Base-by-base conservation (phyloP, 495 filamentous ascomycete species). In the Penicillium desertorum region DNA sequence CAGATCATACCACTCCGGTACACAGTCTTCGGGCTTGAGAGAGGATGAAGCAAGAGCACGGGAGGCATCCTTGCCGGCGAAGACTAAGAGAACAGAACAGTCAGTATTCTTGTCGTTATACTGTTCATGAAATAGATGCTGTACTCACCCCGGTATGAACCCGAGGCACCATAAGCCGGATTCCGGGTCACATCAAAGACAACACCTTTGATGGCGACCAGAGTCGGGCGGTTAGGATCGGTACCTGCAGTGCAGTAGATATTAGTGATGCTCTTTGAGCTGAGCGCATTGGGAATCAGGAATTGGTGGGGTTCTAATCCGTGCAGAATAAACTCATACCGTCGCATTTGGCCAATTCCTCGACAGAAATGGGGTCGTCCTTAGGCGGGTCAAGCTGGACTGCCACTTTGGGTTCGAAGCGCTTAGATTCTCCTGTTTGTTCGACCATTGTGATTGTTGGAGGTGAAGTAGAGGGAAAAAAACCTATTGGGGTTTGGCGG, bases 141-240 rank as follows among this genome's bases (percentile, higher is more conserved):
- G 11, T 9, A 68, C 81, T 54, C 78, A 97, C 94, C 89, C 60
- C 89, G 82, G 71, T 98, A 98, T 55, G 86, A 79, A 20, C 90
- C 92, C 7, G 83, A 83, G n/a, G 86, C 82, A n/a, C 83, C 81
- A 66, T 99, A 99, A 30, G 88, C 84, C 34, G 83, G 80, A 68
- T 97, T 98, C 20, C 84, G 88, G 48, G 81, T 89, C 49, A 99
- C 94, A 68, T 99, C 93, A 66, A 96, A 99, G 43, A 99, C 87
- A 57, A 83, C 88, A 56, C 93, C 92, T 77, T 96, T 98, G 75
- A 99, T 98, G 29, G 95, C 94, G 25, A 99, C 91, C 61, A 92
- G 90, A 23, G 86, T 91, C 30, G 91, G 90, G 56, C 78, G 83
- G 49, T 81, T 84, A 3, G 83, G 73, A 54, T 88, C 84, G 72